A percentile compares a stretch with the other conserved stretches of the same genome.
These are phyloP conservation scores for Citrus glauca DNA, from an alignment of 345 rosid genomes.

Conservation along the genomic window DNA sequence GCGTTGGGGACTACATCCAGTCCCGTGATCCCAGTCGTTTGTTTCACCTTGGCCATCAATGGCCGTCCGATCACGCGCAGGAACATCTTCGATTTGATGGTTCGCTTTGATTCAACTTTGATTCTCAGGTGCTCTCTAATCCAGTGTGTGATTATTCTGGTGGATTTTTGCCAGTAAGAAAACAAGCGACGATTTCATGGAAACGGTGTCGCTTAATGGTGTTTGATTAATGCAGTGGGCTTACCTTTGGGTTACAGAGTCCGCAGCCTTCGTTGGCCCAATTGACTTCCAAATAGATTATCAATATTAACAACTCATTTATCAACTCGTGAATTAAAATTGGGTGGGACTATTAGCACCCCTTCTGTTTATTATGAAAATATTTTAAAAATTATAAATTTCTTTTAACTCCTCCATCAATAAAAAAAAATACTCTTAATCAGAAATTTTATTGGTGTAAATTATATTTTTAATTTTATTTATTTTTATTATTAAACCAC, in stretches of 20 bases:
- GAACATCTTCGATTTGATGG: constrained; percentile 44
- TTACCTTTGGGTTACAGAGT: neutral
- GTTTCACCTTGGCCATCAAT: constrained; percentile 79
- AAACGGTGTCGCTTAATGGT: neutral
- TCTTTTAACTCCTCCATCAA: no score
- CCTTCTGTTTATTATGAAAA: no score
- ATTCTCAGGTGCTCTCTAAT: neutral
- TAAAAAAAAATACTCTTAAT: no score
- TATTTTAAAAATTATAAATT: no score
- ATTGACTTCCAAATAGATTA: neutral
- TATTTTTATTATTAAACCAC: no score
- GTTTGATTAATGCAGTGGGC: neutral
- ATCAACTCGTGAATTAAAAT: neutral
- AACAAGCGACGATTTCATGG: neutral
- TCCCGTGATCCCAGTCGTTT: constrained; percentile 95
- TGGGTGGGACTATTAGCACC: no score
- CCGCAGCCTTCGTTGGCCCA: neutral
- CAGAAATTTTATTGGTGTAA: no score
- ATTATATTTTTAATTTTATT: no score
- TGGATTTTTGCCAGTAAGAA: neutral
- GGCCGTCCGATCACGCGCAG: constrained; percentile 82
- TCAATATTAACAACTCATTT: neutral
- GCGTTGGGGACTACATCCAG: constrained; percentile 95
- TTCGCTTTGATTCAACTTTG: neutral
- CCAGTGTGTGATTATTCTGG: no score